Base-by-base conservation (phyloP, 441 rosid genomes). In the Monsonia emarginata region DNA sequence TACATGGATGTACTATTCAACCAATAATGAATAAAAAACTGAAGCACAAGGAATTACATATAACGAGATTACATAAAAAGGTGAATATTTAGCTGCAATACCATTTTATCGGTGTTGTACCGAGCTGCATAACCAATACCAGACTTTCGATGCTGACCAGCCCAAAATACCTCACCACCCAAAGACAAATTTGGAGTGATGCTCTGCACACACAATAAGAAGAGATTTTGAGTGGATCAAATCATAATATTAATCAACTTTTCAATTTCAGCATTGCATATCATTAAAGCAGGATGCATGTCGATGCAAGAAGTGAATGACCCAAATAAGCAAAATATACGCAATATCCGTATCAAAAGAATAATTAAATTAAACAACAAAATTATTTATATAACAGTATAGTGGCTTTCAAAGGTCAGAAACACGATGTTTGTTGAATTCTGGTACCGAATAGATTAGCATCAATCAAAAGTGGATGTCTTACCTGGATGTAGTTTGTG, bases 131-230 rank as follows among this genome's bases (percentile, higher is more conserved):
- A 93, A 70, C 98, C 97, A 64, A 90, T 48, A 59, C 98, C 98
- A 3, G 98, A 93, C 83, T 88, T 93, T 25, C 92, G 83, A 74
- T 88, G 98, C 72, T 84, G 95, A 80, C 97, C 98, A 60, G 95
- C 88, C 97, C 96, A 93, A 75, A 93, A 93, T 65, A 84, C 84
- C 80, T 93, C 98, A 70, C 96, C 96, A 63, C 93, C 97, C 83
- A 93, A 72, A 65, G 96, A 85, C 52, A 93, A 46, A 73, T 72
- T 75, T 11, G 80, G 87, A 28, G 93, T 87, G 75, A 90, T 88
- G 75, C 85, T 86, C 97, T 93, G 84, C 80, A 77, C 24, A 50
- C 9, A 56, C 50, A 59, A 63, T 21, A 57, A 21, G 48, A 36
- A 5, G 18, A 74, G 30, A 72, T 8, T 7, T 18, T 3, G 18